Evolutionary conservation across 352 stramenopile species (phyloP).

Genomic region (Phytophthora quininea): DNA sequence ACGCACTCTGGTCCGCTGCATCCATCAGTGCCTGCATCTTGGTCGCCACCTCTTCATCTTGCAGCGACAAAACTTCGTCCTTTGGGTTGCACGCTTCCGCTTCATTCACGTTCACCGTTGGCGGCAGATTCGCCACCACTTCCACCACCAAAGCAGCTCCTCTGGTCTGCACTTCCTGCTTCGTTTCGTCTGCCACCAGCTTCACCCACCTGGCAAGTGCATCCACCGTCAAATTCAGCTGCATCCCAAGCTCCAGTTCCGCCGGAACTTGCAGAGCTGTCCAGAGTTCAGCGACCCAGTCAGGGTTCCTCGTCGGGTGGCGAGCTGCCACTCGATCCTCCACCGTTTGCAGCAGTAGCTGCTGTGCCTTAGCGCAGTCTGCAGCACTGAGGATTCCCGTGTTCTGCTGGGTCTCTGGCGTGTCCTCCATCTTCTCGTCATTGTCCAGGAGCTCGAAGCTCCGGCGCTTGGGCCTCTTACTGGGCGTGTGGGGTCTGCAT

Average conservation of each 20-base stretch:
- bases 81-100: slow-evolving; percentile 14
- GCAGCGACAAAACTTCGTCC: slow-evolving; percentile 22
- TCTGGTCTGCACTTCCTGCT: slow-evolving; percentile 22
- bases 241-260: slow-evolving; percentile 39
- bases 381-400: background rate
- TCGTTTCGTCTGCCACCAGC: slow-evolving; percentile 18
- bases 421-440: slow-evolving; percentile 5
- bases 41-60: slow-evolving; percentile 30
- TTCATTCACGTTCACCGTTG: slow-evolving; percentile 28
- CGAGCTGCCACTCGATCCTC: slow-evolving; percentile 30
- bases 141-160: slow-evolving; percentile 19
- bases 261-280: slow-evolving; percentile 33
- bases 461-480: slow-evolving; percentile 36
- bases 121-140: slow-evolving; percentile 30
- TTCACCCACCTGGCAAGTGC: slow-evolving; percentile 47
- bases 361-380: slow-evolving; percentile 14
- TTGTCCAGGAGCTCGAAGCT: slow-evolving; percentile 14
- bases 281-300: slow-evolving; percentile 42
- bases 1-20: slow-evolving; percentile 25
- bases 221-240: slow-evolving; percentile 45
- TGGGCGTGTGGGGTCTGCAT: slow-evolving; percentile 1
- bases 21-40: slow-evolving; percentile 26
- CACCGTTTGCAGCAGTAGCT: slow-evolving; percentile 36
- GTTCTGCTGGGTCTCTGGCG: slow-evolving; percentile 17
- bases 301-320: slow-evolving; percentile 22